Conservation (phyloP, 257 asterid species). For the Nicotiana tabacum region DNA sequence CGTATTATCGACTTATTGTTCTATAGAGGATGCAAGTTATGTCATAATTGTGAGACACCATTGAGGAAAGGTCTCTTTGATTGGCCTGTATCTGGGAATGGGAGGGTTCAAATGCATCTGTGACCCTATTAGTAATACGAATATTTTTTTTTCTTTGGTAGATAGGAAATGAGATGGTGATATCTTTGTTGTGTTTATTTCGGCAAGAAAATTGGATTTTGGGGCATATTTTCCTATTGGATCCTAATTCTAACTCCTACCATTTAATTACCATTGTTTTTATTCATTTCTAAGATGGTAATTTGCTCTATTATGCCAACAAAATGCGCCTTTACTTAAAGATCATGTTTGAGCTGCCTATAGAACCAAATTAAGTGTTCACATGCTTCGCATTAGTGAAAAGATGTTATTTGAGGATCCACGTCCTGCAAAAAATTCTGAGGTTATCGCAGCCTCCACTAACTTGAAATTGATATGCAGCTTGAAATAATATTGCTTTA, state of each 20-base stretch:
- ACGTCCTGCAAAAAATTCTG: neutral
- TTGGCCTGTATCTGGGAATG: neutral
- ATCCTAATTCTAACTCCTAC: neutral
- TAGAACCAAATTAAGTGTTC: neutral
- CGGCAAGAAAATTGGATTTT: neutral
- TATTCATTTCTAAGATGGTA: neutral
- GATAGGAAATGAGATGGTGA: neutral
- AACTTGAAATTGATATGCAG: neutral
- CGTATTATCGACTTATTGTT: neutral
- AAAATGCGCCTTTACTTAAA: neutral
- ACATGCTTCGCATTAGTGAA: neutral
- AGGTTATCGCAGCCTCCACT: neutral
- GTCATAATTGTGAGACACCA: neutral
- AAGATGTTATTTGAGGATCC: neutral
- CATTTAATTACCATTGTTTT: neutral
- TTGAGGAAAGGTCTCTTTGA: neutral
- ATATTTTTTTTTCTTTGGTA: neutral
- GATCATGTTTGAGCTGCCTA: neutral
- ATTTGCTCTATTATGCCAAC: neutral
- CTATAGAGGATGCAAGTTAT: neutral
- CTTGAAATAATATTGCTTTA: neutral
- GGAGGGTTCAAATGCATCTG: neutral
- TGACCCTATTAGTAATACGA: neutral
- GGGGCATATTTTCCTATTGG: neutral
- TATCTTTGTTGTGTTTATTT: neutral